These are phyloP conservation scores for Phialemoniopsis sp. DNA, from an alignment of 2,329 filamentous ascomycete species.

Conservation along the genomic window DNA sequence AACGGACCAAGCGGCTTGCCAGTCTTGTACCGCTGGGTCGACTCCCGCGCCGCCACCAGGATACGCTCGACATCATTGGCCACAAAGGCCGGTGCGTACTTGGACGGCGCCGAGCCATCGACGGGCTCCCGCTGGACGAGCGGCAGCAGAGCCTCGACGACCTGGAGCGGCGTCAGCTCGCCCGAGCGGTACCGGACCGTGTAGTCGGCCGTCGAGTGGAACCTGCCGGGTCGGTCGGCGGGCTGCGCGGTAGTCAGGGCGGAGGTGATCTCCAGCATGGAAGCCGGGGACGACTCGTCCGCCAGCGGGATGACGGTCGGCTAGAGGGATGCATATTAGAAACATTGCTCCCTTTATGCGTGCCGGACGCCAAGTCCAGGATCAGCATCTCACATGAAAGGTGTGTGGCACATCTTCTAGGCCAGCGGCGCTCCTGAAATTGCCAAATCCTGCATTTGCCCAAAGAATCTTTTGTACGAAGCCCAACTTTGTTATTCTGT, in stretches of 20 bases:
- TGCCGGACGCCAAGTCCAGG: no score
- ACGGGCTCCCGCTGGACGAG: constrained; percentile 58
- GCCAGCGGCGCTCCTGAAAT: constrained; percentile 38
- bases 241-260: constrained; percentile 35
- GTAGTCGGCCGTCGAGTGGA: constrained; percentile 73
- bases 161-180: constrained; percentile 65
- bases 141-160: constrained; percentile 67
- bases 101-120: constrained; percentile 34
- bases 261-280: constrained; percentile 33
- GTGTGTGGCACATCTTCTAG: constrained; percentile 39
- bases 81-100: constrained; percentile 72
- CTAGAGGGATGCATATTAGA: constrained; percentile 22
- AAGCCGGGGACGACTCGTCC: constrained; percentile 14
- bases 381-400: constrained; percentile 39
- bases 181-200: constrained; percentile 70
- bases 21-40: constrained; percentile 66
- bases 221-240: constrained; percentile 40
- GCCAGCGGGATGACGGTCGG: constrained; percentile 53
- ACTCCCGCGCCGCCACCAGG: constrained; percentile 65
- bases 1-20: constrained; percentile 64
- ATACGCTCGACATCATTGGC: constrained; percentile 60
- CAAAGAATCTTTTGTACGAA: constrained; percentile 64
- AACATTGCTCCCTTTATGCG: no score
- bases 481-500: constrained; percentile 54
- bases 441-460: constrained; percentile 59